Evolutionary conservation across 139 green algal genomes (phyloP), one percentile per base, ranked within the genome.

Genomic region (Asterochloris sp.): DNA sequence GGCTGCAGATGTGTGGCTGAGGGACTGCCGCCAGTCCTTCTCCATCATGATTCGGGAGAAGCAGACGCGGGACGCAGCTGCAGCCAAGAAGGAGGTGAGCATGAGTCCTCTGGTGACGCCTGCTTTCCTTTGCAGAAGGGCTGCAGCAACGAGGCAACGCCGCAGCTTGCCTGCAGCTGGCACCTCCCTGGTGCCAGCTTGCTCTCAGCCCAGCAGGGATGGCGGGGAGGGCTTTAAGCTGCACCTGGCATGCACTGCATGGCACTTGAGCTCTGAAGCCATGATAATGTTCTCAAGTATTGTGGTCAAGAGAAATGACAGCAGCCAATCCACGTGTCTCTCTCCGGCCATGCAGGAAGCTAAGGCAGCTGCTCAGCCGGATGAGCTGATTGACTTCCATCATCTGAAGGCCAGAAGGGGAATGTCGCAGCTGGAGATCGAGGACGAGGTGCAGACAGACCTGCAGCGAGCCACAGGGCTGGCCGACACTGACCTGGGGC

Each of bases 341-440:
- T n/a, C n/a, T n/a, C n/a, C n/a, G 38, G 6, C 38, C 2, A 54
- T 76, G 76, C 87, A 90, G 83, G 87, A 87, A 62, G 67, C 79
- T 16, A 74, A 85, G 63, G 73, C 83, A 10, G 80, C 87, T 63
- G 71, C 85, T 26, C 92, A 96, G 89, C 89, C 94, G 14, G 94
- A 97, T 85, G 94, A 97, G 85, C 85, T 95, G 38, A 96, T 97
- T 24, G 91, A 96, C 83, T 97, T 97, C 85, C 85, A 87, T 73
- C 94, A 97, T 82, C 89, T 98, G 26, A 98, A 97, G 83, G 85
- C 85, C 61, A 84, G 89, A 38, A 94, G 94, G 89, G 92, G 91
- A 19, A 81, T 96, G 64, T 92, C 74, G 74, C 92, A 97, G 88
- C 88, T 98, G 84, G 95, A 98, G 90, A 84, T 98, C 71, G 96